Evolutionary conservation across 371 early-diverging fungal genomes (phyloP).

Genomic region (Zopfochytrium polystomum): DNA sequence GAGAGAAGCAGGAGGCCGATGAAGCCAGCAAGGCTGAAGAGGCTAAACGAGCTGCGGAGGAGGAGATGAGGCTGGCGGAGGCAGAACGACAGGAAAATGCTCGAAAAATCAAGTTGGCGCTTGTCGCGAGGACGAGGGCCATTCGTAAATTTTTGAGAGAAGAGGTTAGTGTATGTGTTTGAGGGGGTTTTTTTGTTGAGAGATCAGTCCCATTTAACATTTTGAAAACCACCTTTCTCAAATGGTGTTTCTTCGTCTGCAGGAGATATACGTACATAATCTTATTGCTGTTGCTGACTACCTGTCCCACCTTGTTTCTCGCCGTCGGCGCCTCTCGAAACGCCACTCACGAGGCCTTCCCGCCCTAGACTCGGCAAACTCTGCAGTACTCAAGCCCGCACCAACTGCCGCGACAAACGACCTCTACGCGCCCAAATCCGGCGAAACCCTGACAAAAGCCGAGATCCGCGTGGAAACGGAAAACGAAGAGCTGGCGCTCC

Average conservation of each 20-base stretch:
- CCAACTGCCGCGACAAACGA: slow-evolving; percentile 15
- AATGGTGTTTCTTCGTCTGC: slow-evolving; percentile 6
- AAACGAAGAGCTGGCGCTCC: slow-evolving; percentile 27
- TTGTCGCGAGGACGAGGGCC: slow-evolving; percentile 13
- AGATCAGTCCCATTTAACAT: neutral
- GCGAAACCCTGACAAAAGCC: slow-evolving; percentile 24
- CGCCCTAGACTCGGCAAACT: slow-evolving; percentile 1
- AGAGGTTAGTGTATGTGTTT: slow-evolving; percentile 19
- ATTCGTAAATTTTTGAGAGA: slow-evolving; percentile 8
- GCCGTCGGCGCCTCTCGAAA: slow-evolving; percentile 28
- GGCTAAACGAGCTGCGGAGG: slow-evolving; percentile 7
- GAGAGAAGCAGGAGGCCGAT: slow-evolving; percentile 15
- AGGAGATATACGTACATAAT: slow-evolving; percentile 37
- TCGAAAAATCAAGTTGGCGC: slow-evolving; percentile 11
- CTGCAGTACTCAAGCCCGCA: slow-evolving; percentile 7
- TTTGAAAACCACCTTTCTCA: neutral
- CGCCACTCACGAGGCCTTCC: slow-evolving; percentile 22
- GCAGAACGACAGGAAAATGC: too few relatives aligned
- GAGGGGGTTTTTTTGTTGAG: neutral
- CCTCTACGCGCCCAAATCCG: slow-evolving; percentile 5
- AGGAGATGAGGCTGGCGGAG: neutral
- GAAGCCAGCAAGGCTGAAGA: slow-evolving; percentile 12
- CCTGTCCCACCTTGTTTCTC: slow-evolving; percentile 26
- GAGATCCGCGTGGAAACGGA: slow-evolving; percentile 32
- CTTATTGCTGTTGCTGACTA: slow-evolving; percentile 28